These are phyloP conservation scores for Eucommia ulmoides DNA, from an alignment of 257 asterid species.

Conservation along the genomic window DNA sequence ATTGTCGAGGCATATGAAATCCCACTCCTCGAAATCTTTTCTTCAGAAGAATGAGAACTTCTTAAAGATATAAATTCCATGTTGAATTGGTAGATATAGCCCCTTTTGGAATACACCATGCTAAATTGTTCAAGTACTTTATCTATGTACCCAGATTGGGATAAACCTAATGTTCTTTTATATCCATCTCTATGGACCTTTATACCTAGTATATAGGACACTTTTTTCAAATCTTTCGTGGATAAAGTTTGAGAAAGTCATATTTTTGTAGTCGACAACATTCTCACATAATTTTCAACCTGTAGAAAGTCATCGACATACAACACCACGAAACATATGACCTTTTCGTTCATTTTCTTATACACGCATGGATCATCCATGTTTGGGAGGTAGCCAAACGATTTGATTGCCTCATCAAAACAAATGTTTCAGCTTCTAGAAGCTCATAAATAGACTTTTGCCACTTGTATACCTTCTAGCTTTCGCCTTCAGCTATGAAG, in stretches of 20 bases:
- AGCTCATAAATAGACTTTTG: neutral
- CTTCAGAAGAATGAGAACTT: no score
- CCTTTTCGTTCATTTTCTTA: neutral
- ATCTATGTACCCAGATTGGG: neutral
- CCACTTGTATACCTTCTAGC: neutral
- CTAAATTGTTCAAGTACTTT: neutral
- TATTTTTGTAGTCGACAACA: neutral
- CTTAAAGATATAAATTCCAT: no score
- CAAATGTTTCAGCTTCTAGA: neutral
- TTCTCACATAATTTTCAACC: neutral
- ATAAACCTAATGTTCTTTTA: neutral
- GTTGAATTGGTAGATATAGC: no score
- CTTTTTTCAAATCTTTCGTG: neutral
- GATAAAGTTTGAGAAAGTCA: neutral
- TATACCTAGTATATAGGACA: neutral
- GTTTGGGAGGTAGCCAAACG: neutral
- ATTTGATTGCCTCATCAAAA: neutral
- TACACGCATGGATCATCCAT: neutral
- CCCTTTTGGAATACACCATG: neutral
- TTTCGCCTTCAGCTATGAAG: neutral
- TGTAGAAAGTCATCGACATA: neutral
- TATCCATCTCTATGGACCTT: neutral
- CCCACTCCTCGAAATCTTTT: no score
- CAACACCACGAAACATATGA: neutral
- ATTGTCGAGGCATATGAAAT: no score